Base-by-base conservation (phyloP, 2,329 filamentous ascomycete genomes). In the Teratosphaeria nubilosa region DNA sequence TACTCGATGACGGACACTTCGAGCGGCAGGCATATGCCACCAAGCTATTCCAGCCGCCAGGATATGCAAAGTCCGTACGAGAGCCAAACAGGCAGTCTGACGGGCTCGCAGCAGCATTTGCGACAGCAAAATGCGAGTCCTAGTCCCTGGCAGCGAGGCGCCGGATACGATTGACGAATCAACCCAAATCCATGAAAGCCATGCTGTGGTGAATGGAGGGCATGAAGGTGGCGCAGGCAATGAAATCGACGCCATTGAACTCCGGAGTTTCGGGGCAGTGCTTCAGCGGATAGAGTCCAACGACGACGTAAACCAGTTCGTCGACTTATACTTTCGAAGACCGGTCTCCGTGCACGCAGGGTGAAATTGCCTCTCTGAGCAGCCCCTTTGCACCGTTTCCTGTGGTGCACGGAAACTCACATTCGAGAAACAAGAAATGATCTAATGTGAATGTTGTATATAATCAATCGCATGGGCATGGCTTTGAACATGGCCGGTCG, bases 111-210 rank as follows among this genome's bases (percentile, higher is more conserved):
- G 34, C 53, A 58, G 55, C 60, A 55, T 58, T 66, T 65, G 66
- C 68, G 66, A 60, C 60, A 61, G 30, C 60, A 65, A 78, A 63
- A 80, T 82, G 66, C 60, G 67, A 83, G 77, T 67, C 70, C 79
- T 41, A 85, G 81, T 72, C 82, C 83, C 56, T 86, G 83, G 83
- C 83, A 86, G 72, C 74, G 83, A 69, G 83, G 83, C 51, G 83
- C 83, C 32, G 83, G 83, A 51, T 86, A 86, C 65, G 83, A 86
- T 60, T 79, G 81, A 61, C 22, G 37, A n/a, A 56, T 9, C 25
- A 51, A 9, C 48, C 32, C 32, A n/a, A n/a, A 41, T 10, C 30
- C 53, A 25, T 24, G 25, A 41, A 54, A 16, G 3, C 14, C 14
- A 16, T 37, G 30, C n/a, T 20, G 20, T 56, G 13, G 10, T 13